Base-by-base conservation (phyloP, 768 basidiomycete genomes). In the Russula abietina region DNA sequence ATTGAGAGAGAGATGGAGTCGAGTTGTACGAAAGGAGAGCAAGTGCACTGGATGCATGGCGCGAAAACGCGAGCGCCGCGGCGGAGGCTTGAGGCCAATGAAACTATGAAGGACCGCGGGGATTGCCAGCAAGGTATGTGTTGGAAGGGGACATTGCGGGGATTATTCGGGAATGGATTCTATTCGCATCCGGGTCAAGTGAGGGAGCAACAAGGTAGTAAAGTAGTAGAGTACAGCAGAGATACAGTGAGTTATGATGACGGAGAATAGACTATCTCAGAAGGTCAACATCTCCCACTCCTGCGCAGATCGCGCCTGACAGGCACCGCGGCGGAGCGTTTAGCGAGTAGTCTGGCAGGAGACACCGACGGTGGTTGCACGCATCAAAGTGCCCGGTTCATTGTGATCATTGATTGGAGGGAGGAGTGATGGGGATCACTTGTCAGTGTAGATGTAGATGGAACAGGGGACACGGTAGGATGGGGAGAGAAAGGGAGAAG, bases 141-240 rank as follows among this genome's bases (percentile, higher is more conserved):
- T 32, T 55, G 24, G 55, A 39, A 48, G 55, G 41, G 33, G 53
- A 22, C 17, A 11, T 55, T 28, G 43, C 51, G 61, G 61, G 56
- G 43, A 58, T 62, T 62, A 58, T 62, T 51, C 61, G 61, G 61
- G 52, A 8, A 19, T 28, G 32, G 10, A 41, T 50, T 39, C 26
- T 36, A 38, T 59, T 28, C 4, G 28, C 26, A 33, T 22, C 36
- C 14, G 16, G 16, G 48, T n/a, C 24, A 22, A 48, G 22, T 22
- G 45, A 45, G 43, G 43, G 22, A 24, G 26, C 24, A 36, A 26
- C 24, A 16, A 28, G 32, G 49, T 30, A n/a, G 50, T 11, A 51
- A 39, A 17, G 38, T 39, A 39, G 16, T 39, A 39, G 38, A 39
- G 38, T 39, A 39, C 16, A 16, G 33, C 12, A 36, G 10, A 11